Percentiles rank a stretch among this genome's conserved stretches.
These are phyloP conservation scores for Pterocarpus macrocarpus DNA, from an alignment of 306 rosid species.

Conservation along the genomic window DNA sequence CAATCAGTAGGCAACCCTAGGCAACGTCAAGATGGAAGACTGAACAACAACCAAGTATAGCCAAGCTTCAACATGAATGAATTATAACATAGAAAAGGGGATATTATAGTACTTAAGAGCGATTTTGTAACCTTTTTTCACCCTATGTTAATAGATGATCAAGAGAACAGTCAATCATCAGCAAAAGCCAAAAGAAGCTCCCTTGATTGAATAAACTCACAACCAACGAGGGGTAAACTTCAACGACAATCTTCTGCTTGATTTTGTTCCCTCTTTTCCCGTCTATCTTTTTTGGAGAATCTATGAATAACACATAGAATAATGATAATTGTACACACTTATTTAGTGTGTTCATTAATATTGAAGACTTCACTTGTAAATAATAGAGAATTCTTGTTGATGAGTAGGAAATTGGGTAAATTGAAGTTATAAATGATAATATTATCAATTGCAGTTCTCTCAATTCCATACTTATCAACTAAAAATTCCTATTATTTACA, in stretches of 20 bases:
- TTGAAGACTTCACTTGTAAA: too few species aligned
- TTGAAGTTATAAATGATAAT: too few species aligned
- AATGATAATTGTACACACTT: too few species aligned
- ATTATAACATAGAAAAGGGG: not conserved
- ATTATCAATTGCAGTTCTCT: too few species aligned
- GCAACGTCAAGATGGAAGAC: slow-evolving; percentile 37
- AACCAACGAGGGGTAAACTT: not conserved
- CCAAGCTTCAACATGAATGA: not conserved
- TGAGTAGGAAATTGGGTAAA: too few species aligned
- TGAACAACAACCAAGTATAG: slow-evolving; percentile 31
- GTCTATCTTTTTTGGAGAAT: not conserved
- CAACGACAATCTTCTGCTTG: slow-evolving; percentile 1
- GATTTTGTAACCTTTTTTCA: not conserved
- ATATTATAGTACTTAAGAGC: not conserved
- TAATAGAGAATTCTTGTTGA: too few species aligned
- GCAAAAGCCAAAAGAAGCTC: not conserved
- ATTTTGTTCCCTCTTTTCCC: not conserved
- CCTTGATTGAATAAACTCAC: not conserved
- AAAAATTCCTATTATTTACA: too few species aligned
- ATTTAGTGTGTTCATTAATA: too few species aligned
- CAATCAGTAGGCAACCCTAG: slow-evolving; percentile 30
- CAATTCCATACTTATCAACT: too few species aligned
- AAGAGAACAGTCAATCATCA: not conserved
- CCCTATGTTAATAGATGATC: slow-evolving; percentile 28
- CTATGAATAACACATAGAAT: not conserved